Percentiles rank a stretch among this genome's conserved stretches.
Evolutionary conservation across 1,139 yeast genomes (phyloP).

Genomic region (Geotrichum histeridarum): DNA sequence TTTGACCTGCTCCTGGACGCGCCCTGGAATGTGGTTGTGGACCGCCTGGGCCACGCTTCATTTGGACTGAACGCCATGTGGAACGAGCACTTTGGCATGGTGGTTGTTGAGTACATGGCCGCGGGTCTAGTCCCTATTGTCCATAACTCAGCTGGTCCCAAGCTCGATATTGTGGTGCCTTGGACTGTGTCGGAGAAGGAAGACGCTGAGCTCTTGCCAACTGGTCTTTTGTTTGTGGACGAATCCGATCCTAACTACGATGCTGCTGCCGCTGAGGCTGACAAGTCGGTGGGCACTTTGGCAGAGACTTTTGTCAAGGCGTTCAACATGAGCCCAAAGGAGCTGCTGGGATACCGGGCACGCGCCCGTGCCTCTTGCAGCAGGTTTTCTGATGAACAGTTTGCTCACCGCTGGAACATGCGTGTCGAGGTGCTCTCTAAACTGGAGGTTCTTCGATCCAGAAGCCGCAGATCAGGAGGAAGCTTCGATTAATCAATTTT

Average conservation of each 20-base stretch:
- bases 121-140: conserved; percentile 83
- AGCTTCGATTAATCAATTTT: conserved; percentile 1
- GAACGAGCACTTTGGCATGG: conserved; percentile 99
- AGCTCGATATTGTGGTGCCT: conserved; percentile 72
- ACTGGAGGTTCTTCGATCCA: conserved; percentile 41
- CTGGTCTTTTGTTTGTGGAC: conserved; percentile 73
- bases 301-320: conserved; percentile 44
- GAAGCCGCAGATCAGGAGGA: conserved; percentile 12
- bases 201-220: conserved; percentile 25
- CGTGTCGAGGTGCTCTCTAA: conserved; percentile 39
- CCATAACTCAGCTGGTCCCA: conserved; percentile 95
- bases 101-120: conserved; percentile 89
- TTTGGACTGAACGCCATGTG: conserved; percentile 96
- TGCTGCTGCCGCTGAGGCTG: neutral
- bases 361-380: conserved; percentile 52
- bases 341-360: conserved; percentile 45
- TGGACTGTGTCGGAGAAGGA: conserved; percentile 26
- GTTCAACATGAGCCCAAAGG: conserved; percentile 38
- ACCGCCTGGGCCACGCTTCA: conserved; percentile 53
- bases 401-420: conserved; percentile 55
- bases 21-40: conserved; percentile 57
- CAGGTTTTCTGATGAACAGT: conserved; percentile 65
- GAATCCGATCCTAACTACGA: conserved; percentile 54
- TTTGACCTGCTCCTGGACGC: conserved; percentile 74
- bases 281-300: conserved; percentile 41